Base-by-base conservation (phyloP, 345 rosid genomes). In the Iberis pinnata region DNA sequence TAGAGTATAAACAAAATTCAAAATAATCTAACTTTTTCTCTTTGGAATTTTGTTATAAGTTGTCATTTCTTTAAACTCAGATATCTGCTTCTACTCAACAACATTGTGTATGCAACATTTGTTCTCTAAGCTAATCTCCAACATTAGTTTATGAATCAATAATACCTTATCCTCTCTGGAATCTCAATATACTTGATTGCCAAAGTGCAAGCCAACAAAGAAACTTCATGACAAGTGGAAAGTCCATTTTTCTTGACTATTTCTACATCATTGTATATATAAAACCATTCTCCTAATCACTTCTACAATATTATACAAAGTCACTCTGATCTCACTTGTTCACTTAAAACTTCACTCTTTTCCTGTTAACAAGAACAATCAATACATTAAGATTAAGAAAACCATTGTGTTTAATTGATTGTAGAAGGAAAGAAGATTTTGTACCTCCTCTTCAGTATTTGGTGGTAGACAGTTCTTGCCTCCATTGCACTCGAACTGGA, bases 361-460 rank as follows among this genome's bases (percentile, higher is more conserved):
- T 72, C 89, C 96, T 84, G 84, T 56, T 60, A 69, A 78, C 54
- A 51, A 47, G n/a, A n/a, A 25, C 49, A 50, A 42, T 43, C 31
- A 60, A 32, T 0, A 19, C 56, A 20, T 38, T n/a, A n/a, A 8
- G 37, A 33, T 18, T 60, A 18, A 53, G 27, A 32, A 42, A 49
- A 43, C 49, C 49, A 6, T 40, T 4, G 42, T 26, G 40, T 49
- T 33, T 36, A 26, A 27, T 32, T 64, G 50, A 39, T 46, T 32
- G 56, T 18, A 56, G 24, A 37, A 7, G 39, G 32, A 31, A 39
- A 46, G 29, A 16, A 27, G 17, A 19, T 61, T 14, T 24, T 63
- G 29, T 70, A 88, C 96, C 82, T 68, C 82, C 51, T 78, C 82
- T 58, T 63, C 82, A n/a, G 71, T 58, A 70, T 49, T 67, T 58